Percentiles rank a stretch among this genome's conserved stretches.
Conservation (phyloP, 371 early-diverging fungal species). For the Rhizomucor pusillus region DNA sequence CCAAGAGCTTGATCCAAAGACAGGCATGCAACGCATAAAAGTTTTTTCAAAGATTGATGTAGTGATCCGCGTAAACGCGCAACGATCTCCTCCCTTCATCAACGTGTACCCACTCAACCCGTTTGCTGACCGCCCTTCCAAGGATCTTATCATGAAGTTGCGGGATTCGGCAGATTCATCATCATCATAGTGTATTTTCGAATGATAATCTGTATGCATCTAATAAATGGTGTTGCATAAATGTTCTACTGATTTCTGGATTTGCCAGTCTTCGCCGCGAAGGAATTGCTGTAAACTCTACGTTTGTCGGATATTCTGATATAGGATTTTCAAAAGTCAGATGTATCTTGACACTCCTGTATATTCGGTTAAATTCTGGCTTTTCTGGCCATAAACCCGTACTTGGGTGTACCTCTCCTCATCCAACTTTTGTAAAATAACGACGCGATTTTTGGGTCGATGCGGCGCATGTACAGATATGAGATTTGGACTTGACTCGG, state of each 20-base stretch:
- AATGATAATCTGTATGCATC: neutral
- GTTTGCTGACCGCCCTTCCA: constrained; percentile 9
- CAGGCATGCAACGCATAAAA: constrained; percentile 28
- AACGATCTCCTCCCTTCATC: constrained; percentile 35
- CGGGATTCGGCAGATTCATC: too few species aligned
- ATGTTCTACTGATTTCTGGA: too few species aligned
- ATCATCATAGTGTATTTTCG: neutral
- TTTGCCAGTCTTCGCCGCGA: too few species aligned
- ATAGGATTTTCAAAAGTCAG: neutral
- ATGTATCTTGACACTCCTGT: neutral
- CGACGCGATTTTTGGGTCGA: neutral
- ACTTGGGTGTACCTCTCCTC: neutral
- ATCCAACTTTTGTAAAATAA: neutral
- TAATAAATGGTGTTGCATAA: too few species aligned
- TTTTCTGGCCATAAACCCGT: neutral
- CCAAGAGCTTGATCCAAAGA: constrained; percentile 11
- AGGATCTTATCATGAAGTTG: neutral
- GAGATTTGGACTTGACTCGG: neutral
- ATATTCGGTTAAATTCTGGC: neutral
- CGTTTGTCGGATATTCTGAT: neutral
- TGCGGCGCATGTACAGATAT: neutral
- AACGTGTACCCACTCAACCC: constrained; percentile 41
- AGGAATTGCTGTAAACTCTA: too few species aligned
- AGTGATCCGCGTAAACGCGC: constrained; percentile 29
- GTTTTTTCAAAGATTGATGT: constrained; percentile 29